phyloP scores from a whole-genome alignment of 106 monocot genomes.

The Dioscorea dumetorum region DNA sequence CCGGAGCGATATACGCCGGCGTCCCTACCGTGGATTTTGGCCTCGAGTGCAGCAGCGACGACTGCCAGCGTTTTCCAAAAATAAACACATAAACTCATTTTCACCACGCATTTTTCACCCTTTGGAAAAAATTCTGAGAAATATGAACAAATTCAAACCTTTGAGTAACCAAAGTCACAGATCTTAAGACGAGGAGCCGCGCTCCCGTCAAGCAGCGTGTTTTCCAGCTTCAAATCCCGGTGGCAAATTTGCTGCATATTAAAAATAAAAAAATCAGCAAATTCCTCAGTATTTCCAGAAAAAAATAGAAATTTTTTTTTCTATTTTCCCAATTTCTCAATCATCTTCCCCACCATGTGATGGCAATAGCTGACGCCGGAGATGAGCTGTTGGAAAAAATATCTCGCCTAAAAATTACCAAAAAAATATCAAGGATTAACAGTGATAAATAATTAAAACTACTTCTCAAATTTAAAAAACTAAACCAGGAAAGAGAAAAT shows the following conservation, averaged over 20 bases:
- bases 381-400: slow-evolving; percentile 98
- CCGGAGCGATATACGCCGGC: slow-evolving; percentile 88
- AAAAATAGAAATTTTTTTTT: neutral
- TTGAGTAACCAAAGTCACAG: slow-evolving; percentile 90
- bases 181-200: slow-evolving; percentile 84
- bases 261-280: neutral
- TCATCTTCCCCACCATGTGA: slow-evolving; percentile 38
- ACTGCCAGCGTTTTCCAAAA: slow-evolving; percentile 26
- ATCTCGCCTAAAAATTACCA: slow-evolving; percentile 63
- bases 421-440: neutral
- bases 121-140: neutral
- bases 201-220: slow-evolving; percentile 85
- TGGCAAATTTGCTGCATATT: slow-evolving; percentile 69
- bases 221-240: slow-evolving; percentile 86
- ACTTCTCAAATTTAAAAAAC: neutral
- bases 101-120: neutral
- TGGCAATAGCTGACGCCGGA: slow-evolving; percentile 94
- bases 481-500: neutral
- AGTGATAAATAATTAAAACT: neutral
- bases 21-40: slow-evolving; percentile 85
- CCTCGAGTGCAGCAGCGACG: slow-evolving; percentile 64
- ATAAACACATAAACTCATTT: no score
- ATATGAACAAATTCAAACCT: slow-evolving; percentile 30
- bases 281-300: neutral
- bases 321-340: no score